phyloP scores from a whole-genome alignment of 2,329 filamentous ascomycete genomes.

The Aspergillus sp. region DNA sequence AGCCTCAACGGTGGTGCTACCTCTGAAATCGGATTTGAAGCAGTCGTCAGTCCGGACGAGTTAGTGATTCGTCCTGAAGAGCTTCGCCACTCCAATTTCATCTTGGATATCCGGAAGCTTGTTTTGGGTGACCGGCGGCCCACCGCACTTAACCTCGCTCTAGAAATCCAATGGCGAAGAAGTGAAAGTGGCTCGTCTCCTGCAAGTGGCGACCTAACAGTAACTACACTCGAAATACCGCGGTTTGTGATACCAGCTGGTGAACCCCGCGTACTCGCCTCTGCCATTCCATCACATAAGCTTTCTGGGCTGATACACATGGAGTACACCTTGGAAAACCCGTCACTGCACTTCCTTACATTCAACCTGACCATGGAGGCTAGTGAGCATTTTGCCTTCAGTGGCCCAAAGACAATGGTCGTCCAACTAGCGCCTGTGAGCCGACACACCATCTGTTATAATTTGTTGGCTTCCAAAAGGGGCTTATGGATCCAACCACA shows the following conservation, averaged over 20 bases:
- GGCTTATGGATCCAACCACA: conserved; percentile 71
- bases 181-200: conserved; percentile 27
- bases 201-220: conserved; percentile 50
- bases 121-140: conserved; percentile 79
- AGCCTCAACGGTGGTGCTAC: conserved; percentile 62
- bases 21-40: conserved; percentile 49
- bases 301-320: conserved; percentile 46
- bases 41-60: conserved; percentile 27
- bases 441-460: conserved; percentile 70
- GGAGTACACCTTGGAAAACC: conserved; percentile 81
- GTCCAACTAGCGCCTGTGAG: conserved; percentile 82
- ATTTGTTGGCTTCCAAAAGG: conserved; percentile 64
- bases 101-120: conserved; percentile 71
- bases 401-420: conserved; percentile 77
- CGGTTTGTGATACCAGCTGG: conserved; percentile 76
- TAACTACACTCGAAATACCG: conserved; percentile 72
- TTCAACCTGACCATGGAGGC: conserved; percentile 93
- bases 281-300: conserved; percentile 37
- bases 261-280: conserved; percentile 78
- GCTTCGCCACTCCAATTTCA: conserved; percentile 71
- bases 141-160: conserved; percentile 69
- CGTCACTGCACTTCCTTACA: conserved; percentile 89
- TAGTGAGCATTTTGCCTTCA: conserved; percentile 89
- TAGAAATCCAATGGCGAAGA: conserved; percentile 77
- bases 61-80: conserved; percentile 61